Evolutionary conservation across 2,329 filamentous ascomycete genomes (phyloP).

Genomic region (Sarocladiaceae sp.): DNA sequence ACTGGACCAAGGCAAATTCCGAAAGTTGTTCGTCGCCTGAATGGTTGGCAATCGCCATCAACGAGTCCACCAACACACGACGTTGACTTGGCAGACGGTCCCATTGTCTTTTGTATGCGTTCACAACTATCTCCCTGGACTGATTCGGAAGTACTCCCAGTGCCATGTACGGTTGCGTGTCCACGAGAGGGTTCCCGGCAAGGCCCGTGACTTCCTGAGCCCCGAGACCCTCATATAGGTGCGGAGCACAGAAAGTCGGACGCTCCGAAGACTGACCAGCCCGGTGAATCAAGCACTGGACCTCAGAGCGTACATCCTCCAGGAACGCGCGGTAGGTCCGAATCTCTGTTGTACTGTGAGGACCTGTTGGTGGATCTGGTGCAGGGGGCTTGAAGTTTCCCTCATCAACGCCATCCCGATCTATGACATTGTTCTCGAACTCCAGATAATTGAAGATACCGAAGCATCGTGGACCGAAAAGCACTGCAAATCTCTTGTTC

Average conservation of each 20-base stretch:
- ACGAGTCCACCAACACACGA: conserved; percentile 24
- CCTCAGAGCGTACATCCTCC: conserved; percentile 43
- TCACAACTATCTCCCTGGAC: conserved; percentile 26
- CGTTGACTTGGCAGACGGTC: conserved; percentile 25
- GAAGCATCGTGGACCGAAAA: conserved; percentile 46
- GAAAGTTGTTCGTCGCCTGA: conserved; percentile 26
- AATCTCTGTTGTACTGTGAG: conserved; percentile 28
- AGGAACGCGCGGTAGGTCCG: conserved; percentile 39
- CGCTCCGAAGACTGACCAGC: conserved; percentile 24
- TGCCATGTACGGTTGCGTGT: conserved; percentile 26
- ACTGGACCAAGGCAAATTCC: conserved; percentile 31
- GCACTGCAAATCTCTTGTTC: conserved; percentile 49
- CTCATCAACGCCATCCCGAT: conserved; percentile 32
- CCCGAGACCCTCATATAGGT: conserved; percentile 26
- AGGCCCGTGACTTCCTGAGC: conserved; percentile 24
- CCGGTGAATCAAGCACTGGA: conserved; percentile 36
- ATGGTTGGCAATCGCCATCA: conserved; percentile 29
- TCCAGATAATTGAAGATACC: conserved; percentile 42
- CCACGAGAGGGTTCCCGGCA: conserved; percentile 21
- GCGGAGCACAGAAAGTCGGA: conserved; percentile 22
- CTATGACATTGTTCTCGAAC: conserved; percentile 33
- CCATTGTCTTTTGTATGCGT: conserved; percentile 35
- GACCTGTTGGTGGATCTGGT: conserved; percentile 25
- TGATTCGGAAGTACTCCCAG: conserved; percentile 32
- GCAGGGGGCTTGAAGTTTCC: conserved; percentile 28